Percentiles rank a stretch among this genome's conserved stretches.
phyloP scores from a whole-genome alignment of 805 yeast genomes.

The Saccharomycopsis schoenii region DNA sequence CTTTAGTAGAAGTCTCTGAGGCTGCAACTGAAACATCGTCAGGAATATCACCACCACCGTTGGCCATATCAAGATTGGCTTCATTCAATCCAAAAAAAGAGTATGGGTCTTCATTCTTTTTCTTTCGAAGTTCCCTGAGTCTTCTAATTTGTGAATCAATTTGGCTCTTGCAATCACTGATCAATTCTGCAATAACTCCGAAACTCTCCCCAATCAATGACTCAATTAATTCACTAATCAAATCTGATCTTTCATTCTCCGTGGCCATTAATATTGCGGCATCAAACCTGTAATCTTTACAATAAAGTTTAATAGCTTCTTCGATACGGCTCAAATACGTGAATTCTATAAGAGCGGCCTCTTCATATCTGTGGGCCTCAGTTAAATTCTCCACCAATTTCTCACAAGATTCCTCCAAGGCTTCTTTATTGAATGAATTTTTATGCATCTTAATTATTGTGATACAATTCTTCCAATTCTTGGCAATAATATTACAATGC shows the following conservation, averaged over 20 bases:
- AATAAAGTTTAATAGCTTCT: constrained; percentile 55
- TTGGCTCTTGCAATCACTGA: constrained; percentile 92
- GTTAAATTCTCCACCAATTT: constrained; percentile 49
- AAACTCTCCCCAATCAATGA: constrained; percentile 78
- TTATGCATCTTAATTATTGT: constrained; percentile 33
- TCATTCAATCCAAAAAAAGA: constrained; percentile 58
- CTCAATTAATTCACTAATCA: constrained; percentile 47
- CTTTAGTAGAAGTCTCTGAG: constrained; percentile 84
- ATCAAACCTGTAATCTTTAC: constrained; percentile 66
- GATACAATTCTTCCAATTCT: constrained; percentile 81
- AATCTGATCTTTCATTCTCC: constrained; percentile 30
- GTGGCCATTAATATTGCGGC: constrained; percentile 63
- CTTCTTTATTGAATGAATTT: constrained; percentile 23
- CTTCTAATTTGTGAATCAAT: constrained; percentile 73
- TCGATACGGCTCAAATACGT: constrained; percentile 50
- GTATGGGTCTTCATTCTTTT: constrained; percentile 77
- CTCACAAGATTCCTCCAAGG: constrained; percentile 41
- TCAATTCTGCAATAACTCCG: constrained; percentile 73
- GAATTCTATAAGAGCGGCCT: constrained; percentile 70
- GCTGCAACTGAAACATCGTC: constrained; percentile 94
- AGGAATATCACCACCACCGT: constrained; percentile 46
- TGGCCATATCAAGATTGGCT: constrained; percentile 31
- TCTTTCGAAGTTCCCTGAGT: constrained; percentile 72
- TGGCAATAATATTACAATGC: constrained; percentile 57
- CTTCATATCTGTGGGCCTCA: constrained; percentile 63